Conservation (phyloP, 2,329 filamentous ascomycete species). For the Verticillium isaacii region DNA sequence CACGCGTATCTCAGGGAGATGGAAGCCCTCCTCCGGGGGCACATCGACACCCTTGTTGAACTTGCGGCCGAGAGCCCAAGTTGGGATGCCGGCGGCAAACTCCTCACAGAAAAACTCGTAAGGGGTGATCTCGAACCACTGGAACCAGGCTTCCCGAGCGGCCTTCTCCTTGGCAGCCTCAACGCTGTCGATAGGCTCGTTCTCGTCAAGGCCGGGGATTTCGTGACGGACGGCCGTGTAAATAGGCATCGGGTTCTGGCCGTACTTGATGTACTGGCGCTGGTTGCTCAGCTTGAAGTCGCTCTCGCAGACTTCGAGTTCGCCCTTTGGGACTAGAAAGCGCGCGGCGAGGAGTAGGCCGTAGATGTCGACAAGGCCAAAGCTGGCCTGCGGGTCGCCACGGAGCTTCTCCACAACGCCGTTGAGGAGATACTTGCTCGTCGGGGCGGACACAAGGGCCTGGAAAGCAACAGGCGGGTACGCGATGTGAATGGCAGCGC, state of each 20-base stretch:
- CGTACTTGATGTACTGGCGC: conserved; percentile 67
- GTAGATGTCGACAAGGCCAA: conserved; percentile 91
- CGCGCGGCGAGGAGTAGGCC: conserved; percentile 80
- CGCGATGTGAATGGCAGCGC: conserved; percentile 84
- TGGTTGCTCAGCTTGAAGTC: conserved; percentile 94
- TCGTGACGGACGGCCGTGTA: conserved; percentile 96
- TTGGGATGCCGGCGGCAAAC: conserved; percentile 84
- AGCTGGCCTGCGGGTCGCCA: conserved; percentile 72
- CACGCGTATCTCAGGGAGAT: conserved; percentile 78
- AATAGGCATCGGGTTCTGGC: conserved; percentile 82
- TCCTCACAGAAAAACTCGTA: conserved; percentile 97
- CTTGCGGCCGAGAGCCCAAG: conserved; percentile 82
- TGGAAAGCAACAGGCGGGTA: conserved; percentile 82
- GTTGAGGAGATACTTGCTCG: conserved; percentile 84
- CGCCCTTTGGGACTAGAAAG: conserved; percentile 80
- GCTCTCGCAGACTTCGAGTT: conserved; percentile 67
- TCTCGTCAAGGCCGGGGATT: conserved; percentile 63
- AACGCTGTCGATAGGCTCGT: conserved; percentile 23
- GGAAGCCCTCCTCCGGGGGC: conserved; percentile 58
- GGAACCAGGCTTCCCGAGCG: conserved; percentile 79
- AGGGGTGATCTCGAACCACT: conserved; percentile 95
- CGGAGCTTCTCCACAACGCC: conserved; percentile 89
- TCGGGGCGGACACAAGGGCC: conserved; percentile 80
- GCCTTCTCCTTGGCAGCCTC: conserved; percentile 48
- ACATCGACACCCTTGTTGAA: conserved; percentile 70